Evolutionary conservation across 75 land plant genomes (phyloP).

Genomic region (Pseudotsuga menziesii): DNA sequence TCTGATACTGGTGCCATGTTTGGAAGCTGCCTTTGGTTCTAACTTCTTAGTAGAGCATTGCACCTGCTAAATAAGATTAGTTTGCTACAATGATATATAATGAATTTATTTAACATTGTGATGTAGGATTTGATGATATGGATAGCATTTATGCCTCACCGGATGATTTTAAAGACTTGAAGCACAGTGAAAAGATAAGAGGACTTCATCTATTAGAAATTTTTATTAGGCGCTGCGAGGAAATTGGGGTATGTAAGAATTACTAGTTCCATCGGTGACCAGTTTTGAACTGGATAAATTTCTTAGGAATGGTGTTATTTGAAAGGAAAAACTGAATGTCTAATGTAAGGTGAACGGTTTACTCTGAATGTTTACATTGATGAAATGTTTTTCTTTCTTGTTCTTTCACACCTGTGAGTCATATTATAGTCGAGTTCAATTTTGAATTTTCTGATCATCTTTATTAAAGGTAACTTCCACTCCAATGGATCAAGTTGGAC

Average conservation of each 20-base stretch:
- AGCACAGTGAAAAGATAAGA: slow-evolving; percentile 12
- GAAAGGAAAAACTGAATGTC: neutral
- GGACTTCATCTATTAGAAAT: slow-evolving; percentile 27
- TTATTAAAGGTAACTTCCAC: neutral
- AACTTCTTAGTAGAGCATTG: neutral
- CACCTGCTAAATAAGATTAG: neutral
- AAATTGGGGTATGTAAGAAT: slow-evolving; percentile 16
- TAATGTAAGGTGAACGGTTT: neutral
- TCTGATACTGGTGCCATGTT: neutral
- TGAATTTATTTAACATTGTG: slow-evolving; percentile 1
- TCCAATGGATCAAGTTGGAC: neutral
- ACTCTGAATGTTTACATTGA: neutral
- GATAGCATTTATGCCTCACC: slow-evolving; percentile 40
- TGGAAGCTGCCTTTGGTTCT: neutral
- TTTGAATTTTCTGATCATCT: neutral
- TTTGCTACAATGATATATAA: neutral
- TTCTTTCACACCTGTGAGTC: neutral
- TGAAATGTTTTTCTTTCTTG: neutral
- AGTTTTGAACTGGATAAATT: neutral
- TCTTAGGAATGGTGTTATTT: neutral
- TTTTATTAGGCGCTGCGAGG: slow-evolving; percentile 32
- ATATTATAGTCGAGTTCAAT: neutral
- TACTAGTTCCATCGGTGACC: neutral
- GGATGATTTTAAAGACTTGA: slow-evolving; percentile 21
- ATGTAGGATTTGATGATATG: slow-evolving; percentile 29